These are phyloP conservation scores for Aspergillus saccharolyticus DNA, from an alignment of 495 filamentous ascomycete species.

Conservation along the genomic window DNA sequence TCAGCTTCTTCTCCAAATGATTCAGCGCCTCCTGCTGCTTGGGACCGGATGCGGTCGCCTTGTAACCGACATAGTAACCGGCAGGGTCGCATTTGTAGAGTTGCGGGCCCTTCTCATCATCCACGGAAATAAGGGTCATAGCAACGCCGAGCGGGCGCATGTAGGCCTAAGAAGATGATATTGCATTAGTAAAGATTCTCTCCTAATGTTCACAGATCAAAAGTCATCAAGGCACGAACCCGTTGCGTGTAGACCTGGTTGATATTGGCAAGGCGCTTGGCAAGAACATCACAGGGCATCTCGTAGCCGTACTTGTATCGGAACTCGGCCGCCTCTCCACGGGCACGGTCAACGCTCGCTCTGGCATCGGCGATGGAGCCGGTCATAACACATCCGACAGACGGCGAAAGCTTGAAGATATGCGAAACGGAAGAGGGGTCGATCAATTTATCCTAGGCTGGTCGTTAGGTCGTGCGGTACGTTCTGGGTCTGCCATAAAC, in stretches of 20 bases:
- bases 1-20: slow-evolving; percentile 97
- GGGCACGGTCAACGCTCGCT: slow-evolving; percentile 83
- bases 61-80: slow-evolving; percentile 97
- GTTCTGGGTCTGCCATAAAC: slow-evolving; percentile 22
- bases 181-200: slow-evolving; percentile 6
- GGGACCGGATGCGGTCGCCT: slow-evolving; percentile 91
- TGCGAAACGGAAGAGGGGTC: slow-evolving; percentile 95
- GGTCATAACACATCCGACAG: slow-evolving; percentile 97
- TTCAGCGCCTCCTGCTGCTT: slow-evolving; percentile 99
- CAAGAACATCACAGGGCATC: slow-evolving; percentile 96
- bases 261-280: slow-evolving; percentile 96
- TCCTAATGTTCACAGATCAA: background rate
- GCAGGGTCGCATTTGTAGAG: slow-evolving; percentile 98
- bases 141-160: slow-evolving; percentile 97
- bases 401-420: slow-evolving; percentile 93
- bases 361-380: slow-evolving; percentile 96
- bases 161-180: slow-evolving; percentile 63
- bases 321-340: slow-evolving; percentile 95
- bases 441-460: slow-evolving; percentile 87
- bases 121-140: slow-evolving; percentile 87
- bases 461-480: slow-evolving; percentile 12
- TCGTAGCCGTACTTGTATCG: slow-evolving; percentile 98
- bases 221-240: slow-evolving; percentile 48
- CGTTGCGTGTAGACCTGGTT: slow-evolving; percentile 98
- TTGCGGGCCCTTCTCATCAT: slow-evolving; percentile 89